Conservation (phyloP, 2,329 filamentous ascomycete genomes). For the Teratosphaeria viscida region DNA sequence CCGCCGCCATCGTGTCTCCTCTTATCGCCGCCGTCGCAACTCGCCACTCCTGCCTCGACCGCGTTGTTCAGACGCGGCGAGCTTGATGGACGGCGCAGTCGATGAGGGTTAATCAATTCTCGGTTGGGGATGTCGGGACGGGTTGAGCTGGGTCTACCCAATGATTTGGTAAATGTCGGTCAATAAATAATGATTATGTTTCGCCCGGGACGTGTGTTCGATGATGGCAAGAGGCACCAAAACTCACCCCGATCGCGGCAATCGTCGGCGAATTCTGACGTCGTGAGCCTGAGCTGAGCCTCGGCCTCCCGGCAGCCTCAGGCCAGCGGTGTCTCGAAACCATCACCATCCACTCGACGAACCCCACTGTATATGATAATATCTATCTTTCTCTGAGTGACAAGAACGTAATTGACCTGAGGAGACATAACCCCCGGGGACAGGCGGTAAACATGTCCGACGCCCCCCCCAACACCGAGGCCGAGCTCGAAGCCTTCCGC, state of each 20-base stretch:
- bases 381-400: background rate
- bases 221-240: background rate
- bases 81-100: background rate
- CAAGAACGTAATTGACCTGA: background rate
- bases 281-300: background rate
- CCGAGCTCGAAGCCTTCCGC: constrained; percentile 78
- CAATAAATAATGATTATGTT: background rate
- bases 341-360: background rate
- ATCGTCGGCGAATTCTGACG: background rate
- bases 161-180: background rate
- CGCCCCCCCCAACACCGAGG: constrained; percentile 6
- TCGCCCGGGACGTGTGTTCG: background rate
- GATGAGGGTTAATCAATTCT: background rate
- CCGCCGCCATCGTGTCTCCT: constrained; percentile 7
- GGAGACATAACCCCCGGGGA: no score
- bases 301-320: background rate
- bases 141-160: background rate
- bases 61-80: background rate
- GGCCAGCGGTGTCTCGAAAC: background rate
- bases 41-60: background rate
- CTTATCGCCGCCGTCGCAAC: background rate
- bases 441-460: background rate
- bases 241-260: background rate
- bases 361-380: background rate
- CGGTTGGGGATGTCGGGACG: background rate